Percentiles rank a stretch among this genome's conserved stretches.
Conservation (phyloP, 768 basidiomycete species). For the Tulasnella sp. region DNA sequence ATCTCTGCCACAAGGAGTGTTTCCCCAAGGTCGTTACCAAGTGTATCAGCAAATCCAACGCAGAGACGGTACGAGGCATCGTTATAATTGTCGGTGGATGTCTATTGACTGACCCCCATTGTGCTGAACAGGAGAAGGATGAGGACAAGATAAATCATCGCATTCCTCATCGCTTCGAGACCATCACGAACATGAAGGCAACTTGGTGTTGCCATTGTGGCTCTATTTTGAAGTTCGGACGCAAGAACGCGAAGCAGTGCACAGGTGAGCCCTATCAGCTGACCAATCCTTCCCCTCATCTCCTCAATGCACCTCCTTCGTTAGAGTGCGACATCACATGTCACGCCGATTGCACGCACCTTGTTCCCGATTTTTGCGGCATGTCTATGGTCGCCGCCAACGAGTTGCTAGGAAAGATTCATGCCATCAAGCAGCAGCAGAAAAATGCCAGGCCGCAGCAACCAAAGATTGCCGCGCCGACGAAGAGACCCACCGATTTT, state of each 20-base stretch:
- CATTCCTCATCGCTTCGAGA: conserved; percentile 96
- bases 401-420: conserved; percentile 77
- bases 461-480: conserved; percentile 16
- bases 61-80: conserved; percentile 55
- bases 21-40: conserved; percentile 99
- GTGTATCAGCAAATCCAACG: conserved; percentile 94
- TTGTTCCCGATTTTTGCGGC: conserved; percentile 98
- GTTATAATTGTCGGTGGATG: neutral
- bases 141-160: conserved; percentile 99
- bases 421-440: conserved; percentile 61
- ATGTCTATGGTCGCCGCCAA: conserved; percentile 99
- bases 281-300: neutral
- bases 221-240: conserved; percentile 91
- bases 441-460: conserved; percentile 21
- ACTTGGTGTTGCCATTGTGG: conserved; percentile 99
- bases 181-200: conserved; percentile 90
- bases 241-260: conserved; percentile 93
- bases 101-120: neutral
- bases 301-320: neutral
- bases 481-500: conserved; percentile 21
- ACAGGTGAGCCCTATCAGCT: conserved; percentile 32
- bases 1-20: conserved; percentile 98
- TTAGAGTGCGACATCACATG: conserved; percentile 89
- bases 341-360: conserved; percentile 93
- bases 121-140: conserved; percentile 63